Base-by-base conservation (phyloP, 2,329 filamentous ascomycete genomes). In the Sclerotinia subarctica region DNA sequence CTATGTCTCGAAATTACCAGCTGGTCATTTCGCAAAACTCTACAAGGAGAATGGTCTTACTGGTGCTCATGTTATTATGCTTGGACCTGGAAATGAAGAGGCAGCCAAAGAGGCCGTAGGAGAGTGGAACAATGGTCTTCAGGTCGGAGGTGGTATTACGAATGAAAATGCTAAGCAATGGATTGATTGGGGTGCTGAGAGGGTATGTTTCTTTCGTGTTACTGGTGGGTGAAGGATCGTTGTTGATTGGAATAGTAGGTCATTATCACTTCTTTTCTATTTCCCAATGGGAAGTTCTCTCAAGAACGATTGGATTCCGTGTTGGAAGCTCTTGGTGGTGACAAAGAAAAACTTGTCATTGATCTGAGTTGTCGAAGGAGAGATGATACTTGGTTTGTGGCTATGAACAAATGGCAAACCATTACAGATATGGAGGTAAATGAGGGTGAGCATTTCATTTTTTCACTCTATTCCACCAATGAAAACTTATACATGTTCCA, bases 401-500 rank as follows among this genome's bases (percentile, higher is more conserved):
- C 95, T 67, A 99, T 96, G 90, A 92, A 99, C 80, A 96, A 96
- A 79, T 99, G 95, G 95, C 95, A 98, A 83, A 97, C 93, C 1
- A 90, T 98, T 67, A 98, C 95, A 1, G 92, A 97, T 76, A 96
- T 97, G 88, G 93, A 97, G 78, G 88, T 99, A 72, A 94, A 90
- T 71, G 83, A 91, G 84, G 91, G 94, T 94, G 80, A 70, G 79
- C 64, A 64, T 58, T n/a, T 21, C 24, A 66, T 65, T 29, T 46
- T 42, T 57, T 52, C 51, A 42, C 52, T 64, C 42, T 46, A n/a
- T 44, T 29, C 24, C n/a, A 13, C 44, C 2, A 49, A 42, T 29
- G 47, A 52, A 56, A 59, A n/a, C 69, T 75, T 53, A 73, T 53
- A 46, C 57, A 38, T 44, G 21, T 64, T 6, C 26, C 75, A 96